phyloP scores from a whole-genome alignment of 495 filamentous ascomycete genomes.

The Polyplosphaeria fusca region DNA sequence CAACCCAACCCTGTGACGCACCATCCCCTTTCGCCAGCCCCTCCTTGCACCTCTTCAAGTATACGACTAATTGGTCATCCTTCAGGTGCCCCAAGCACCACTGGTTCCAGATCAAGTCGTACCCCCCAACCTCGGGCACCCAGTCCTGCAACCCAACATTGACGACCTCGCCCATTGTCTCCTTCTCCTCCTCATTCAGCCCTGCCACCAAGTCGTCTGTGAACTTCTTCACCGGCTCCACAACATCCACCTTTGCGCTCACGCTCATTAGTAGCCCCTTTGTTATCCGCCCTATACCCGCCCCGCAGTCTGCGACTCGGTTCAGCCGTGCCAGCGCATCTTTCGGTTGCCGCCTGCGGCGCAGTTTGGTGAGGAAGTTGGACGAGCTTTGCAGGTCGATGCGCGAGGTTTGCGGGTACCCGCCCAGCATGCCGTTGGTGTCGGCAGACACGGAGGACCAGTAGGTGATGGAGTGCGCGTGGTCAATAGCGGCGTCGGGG shows the following conservation, averaged over 20 bases:
- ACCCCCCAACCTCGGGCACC: constrained; percentile 54
- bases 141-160: constrained; percentile 75
- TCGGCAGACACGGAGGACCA: constrained; percentile 71
- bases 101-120: constrained; percentile 71
- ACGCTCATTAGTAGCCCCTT: constrained; percentile 54
- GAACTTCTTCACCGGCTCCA: constrained; percentile 59
- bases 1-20: constrained; percentile 50
- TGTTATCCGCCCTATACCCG: constrained; percentile 62
- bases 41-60: constrained; percentile 58
- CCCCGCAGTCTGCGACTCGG: constrained; percentile 58
- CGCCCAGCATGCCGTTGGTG: constrained; percentile 79
- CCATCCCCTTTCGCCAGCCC: constrained; percentile 46
- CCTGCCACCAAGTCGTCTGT: constrained; percentile 36
- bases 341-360: constrained; percentile 37
- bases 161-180: constrained; percentile 58
- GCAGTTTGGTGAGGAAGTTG: constrained; percentile 74
- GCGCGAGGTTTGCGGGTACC: constrained; percentile 67
- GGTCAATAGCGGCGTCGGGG: constrained; percentile 51
- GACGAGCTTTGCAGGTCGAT: constrained; percentile 75
- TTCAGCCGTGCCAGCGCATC: constrained; percentile 34
- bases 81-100: constrained; percentile 92
- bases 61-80: constrained; percentile 70
- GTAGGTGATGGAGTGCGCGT: constrained; percentile 56
- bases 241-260: constrained; percentile 54
- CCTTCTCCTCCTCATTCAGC: constrained; percentile 2